Evolutionary conservation across 768 basidiomycete genomes (phyloP).

Genomic region (Trametes cubensis): DNA sequence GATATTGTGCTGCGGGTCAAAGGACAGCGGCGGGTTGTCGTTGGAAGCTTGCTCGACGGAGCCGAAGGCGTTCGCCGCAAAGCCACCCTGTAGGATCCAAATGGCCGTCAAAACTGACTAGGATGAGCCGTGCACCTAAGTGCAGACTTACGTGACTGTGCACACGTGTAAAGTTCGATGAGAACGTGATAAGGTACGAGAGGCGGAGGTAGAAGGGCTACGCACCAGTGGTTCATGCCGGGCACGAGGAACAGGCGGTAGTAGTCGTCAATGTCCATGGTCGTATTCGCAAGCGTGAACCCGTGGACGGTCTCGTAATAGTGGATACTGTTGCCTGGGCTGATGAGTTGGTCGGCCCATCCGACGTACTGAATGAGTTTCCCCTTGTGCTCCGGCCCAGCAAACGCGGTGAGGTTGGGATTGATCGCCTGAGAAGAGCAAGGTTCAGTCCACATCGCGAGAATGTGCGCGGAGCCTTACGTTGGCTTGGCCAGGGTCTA

Average conservation of each 20-base stretch:
- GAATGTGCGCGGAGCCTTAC: constrained; percentile 7
- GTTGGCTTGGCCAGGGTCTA: constrained; percentile 30
- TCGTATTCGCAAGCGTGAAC: constrained; percentile 26
- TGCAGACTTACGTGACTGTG: constrained; percentile 9
- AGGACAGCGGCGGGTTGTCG: constrained; percentile 24
- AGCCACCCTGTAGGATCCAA: constrained; percentile 24
- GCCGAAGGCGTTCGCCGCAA: constrained; percentile 35
- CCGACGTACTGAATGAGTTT: constrained; percentile 33
- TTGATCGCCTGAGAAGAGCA: constrained; percentile 25
- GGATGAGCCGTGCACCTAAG: not conserved
- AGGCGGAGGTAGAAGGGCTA: not conserved
- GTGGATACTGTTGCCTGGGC: constrained; percentile 32
- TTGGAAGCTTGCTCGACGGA: constrained; percentile 27
- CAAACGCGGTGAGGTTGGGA: constrained; percentile 29
- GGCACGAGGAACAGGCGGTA: constrained; percentile 39
- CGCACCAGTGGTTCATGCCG: constrained; percentile 38
- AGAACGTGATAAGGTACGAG: not conserved
- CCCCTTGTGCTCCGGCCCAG: constrained; percentile 27
- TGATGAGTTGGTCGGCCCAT: constrained; percentile 36
- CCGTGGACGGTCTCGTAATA: constrained; percentile 32
- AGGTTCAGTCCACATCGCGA: too few species aligned
- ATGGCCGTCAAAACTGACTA: not conserved
- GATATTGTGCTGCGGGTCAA: constrained; percentile 32
- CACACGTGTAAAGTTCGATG: not conserved
- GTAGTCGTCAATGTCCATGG: constrained; percentile 34